phyloP scores from a whole-genome alignment of 2,329 filamentous ascomycete genomes.

The Nothophoma quercina region DNA sequence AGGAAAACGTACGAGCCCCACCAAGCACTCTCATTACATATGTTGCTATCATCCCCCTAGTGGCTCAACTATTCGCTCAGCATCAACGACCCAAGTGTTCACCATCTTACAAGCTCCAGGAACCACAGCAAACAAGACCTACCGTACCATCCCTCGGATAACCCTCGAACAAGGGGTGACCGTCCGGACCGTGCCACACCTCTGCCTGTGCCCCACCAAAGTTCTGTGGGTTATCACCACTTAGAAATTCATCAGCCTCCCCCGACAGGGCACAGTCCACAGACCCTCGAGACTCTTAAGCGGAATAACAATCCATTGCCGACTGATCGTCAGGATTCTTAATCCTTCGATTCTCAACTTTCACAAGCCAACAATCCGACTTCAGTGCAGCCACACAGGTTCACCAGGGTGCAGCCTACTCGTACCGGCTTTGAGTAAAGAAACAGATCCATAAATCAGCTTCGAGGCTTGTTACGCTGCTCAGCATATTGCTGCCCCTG shows the following conservation, averaged over 20 bases:
- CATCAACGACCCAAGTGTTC: slow-evolving; percentile 36
- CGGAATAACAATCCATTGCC: slow-evolving; percentile 9
- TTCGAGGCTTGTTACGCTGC: not conserved
- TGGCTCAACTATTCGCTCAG: slow-evolving; percentile 46
- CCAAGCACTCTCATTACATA: slow-evolving; percentile 29
- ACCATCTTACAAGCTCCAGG: slow-evolving; percentile 48
- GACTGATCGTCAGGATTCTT: slow-evolving; percentile 17
- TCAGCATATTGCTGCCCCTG: too few species aligned
- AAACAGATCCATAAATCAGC: not conserved
- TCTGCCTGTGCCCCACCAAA: slow-evolving; percentile 38
- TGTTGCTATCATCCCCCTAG: slow-evolving; percentile 43
- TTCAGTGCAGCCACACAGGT: not conserved
- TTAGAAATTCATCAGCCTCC: slow-evolving; percentile 33
- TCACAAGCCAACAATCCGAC: not conserved
- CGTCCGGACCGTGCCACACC: slow-evolving; percentile 46
- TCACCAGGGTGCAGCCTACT: not conserved
- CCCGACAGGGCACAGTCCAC: slow-evolving; percentile 19
- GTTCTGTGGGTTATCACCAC: slow-evolving; percentile 39
- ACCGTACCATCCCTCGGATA: slow-evolving; percentile 41
- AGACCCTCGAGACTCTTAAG: slow-evolving; percentile 15
- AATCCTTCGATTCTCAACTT: slow-evolving; percentile 21
- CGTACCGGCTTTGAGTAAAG: not conserved
- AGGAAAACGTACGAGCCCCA: slow-evolving; percentile 47
- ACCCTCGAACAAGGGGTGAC: slow-evolving; percentile 37
- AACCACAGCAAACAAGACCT: slow-evolving; percentile 39